Base-by-base conservation (phyloP, 2,329 filamentous ascomycete species). In the Lithohypha guttulata region DNA sequence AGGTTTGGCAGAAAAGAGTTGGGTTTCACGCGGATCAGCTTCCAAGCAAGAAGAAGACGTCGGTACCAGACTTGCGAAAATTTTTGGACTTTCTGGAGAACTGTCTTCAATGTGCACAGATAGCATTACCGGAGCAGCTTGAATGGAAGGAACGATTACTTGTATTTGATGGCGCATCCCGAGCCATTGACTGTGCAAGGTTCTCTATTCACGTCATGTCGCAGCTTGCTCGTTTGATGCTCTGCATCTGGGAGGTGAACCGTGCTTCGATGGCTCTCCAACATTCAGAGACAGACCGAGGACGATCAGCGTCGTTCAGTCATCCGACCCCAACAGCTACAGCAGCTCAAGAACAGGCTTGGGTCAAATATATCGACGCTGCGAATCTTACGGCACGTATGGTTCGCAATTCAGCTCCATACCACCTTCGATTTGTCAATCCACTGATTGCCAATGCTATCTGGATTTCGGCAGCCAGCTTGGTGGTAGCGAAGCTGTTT, bases 151-250 rank as follows among this genome's bases (percentile, higher is more conserved):
- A 51, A 18, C 51, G 60, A 39, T 49, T 53, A 18, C 53, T 62
- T 10, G 27, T 27, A 25, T 48, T 48, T 26, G 33, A 25, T 15
- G 19, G 3, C 19, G 13, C 30, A 2, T 17, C 26, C 4, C 37
- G 39, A 21, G 36, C 35, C 9, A 5, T 22, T 11, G 31, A 59
- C 39, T 51, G 47, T 29, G 45, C 46, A 19, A 54, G 56, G 6
- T 59, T 59, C 47, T 52, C 51, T 32, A 56, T 60, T 8, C 52
- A 56, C 42, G 29, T 59, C 21, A 59, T 61, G 56, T 54, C 49
- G 0, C 56, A 60, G 42, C 52, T 61, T 7, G 50, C 55, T 9
- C 48, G 52, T 6, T 48, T 61, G 34, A 59, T 61, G 58, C 32
- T 34, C 6, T 34, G 20, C 18, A 25, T 22, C 15, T 22, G 17